Evolutionary conservation across 306 rosid species (phyloP).

Genomic region (Vicia faba): DNA sequence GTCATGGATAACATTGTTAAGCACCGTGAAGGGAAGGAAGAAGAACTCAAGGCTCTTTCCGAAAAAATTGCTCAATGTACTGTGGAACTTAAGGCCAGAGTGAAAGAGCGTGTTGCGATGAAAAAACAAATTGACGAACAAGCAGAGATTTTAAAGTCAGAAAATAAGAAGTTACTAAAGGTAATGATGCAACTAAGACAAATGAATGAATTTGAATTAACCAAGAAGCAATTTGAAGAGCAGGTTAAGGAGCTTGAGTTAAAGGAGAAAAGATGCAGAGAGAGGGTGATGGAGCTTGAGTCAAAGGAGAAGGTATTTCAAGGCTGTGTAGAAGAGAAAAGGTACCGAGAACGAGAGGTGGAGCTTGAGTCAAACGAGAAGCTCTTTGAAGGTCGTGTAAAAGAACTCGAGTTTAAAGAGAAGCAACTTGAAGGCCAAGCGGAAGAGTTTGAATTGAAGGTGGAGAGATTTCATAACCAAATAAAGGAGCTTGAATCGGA

Average conservation of each 20-base stretch:
- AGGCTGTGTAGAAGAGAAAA: not conserved
- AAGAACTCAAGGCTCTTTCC: conserved; percentile 25
- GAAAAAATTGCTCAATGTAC: conserved; percentile 3
- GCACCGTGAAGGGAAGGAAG: conserved; percentile 26
- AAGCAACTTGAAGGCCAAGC: not conserved
- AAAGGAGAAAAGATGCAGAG: conserved; percentile 21
- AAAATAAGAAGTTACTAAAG: conserved; percentile 30
- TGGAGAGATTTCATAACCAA: not conserved
- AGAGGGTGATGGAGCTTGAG: not conserved
- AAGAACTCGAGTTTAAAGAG: not conserved
- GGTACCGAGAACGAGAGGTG: too few species aligned
- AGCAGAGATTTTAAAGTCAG: conserved; percentile 19
- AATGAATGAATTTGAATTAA: conserved; percentile 31
- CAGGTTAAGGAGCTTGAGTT: not conserved
- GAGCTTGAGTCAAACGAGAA: not conserved
- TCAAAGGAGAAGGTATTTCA: not conserved
- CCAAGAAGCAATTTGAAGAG: conserved; percentile 25
- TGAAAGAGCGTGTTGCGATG: conserved; percentile 24
- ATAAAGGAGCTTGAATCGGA: conserved; percentile 24
- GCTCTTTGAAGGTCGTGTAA: not conserved
- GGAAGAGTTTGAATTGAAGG: not conserved
- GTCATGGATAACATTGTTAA: not conserved
- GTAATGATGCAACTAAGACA: not conserved
- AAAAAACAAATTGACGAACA: conserved; percentile 18
- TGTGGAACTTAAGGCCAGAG: conserved; percentile 36